Evolutionary conservation across 805 yeast species (phyloP).

Genomic region (Ogataea paraovalis): DNA sequence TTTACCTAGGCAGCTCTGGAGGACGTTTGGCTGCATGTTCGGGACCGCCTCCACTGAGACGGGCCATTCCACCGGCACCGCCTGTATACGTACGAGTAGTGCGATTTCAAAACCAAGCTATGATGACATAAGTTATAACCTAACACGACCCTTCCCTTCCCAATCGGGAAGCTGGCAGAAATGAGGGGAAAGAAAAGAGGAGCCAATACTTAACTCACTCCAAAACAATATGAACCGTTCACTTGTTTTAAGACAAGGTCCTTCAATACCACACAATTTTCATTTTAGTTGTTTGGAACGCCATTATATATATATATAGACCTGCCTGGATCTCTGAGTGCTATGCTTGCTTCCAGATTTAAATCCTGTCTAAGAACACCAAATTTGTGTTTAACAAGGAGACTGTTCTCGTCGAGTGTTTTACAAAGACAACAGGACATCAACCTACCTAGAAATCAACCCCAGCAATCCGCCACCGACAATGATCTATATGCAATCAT

Average conservation of each 20-base stretch:
- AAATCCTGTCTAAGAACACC: not conserved
- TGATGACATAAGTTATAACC: not conserved
- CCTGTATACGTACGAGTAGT: too few relatives aligned
- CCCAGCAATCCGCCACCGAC: constrained; percentile 24
- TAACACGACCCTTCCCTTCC: not conserved
- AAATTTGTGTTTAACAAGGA: not conserved
- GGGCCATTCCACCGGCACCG: too few relatives aligned
- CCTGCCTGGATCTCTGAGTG: not conserved
- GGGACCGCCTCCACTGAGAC: too few relatives aligned
- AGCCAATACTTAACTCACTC: not conserved
- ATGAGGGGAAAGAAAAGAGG: constrained; percentile 1
- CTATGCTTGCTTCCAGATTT: not conserved
- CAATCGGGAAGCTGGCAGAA: not conserved
- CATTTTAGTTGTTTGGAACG: too few relatives aligned
- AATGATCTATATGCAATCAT: constrained; percentile 30
- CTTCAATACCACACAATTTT: too few relatives aligned
- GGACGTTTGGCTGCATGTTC: too few relatives aligned
- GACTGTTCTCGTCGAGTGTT: not conserved
- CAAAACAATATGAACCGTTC: too few relatives aligned
- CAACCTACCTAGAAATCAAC: not conserved
- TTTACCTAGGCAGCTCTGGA: too few relatives aligned
- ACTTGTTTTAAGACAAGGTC: too few relatives aligned
- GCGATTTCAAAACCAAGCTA: not conserved
- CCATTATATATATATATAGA: too few relatives aligned
- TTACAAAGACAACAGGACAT: not conserved